phyloP scores from a whole-genome alignment of 2,329 filamentous ascomycete species.

The Lojkania enalia region DNA sequence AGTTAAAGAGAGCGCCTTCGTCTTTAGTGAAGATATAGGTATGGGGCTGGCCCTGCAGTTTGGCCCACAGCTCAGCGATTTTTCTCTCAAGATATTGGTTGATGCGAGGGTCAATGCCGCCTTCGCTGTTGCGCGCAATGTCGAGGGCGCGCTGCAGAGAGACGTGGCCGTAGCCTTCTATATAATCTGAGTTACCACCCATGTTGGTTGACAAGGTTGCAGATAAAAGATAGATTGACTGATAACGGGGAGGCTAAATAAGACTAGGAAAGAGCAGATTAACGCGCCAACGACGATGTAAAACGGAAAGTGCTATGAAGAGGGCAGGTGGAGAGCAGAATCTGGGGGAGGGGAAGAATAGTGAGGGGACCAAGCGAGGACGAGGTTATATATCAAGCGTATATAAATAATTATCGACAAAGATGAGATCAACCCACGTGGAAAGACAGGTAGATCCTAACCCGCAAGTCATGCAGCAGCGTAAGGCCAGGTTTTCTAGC shows the following conservation, averaged over 20 bases:
- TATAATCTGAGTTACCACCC: slow-evolving; percentile 47
- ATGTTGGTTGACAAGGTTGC: slow-evolving; percentile 30
- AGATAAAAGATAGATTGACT: slow-evolving; percentile 29
- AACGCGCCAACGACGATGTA: too few relatives aligned
- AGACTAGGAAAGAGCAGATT: slow-evolving; percentile 25
- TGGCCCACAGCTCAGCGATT: slow-evolving; percentile 64
- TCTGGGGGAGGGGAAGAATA: slow-evolving; percentile 10
- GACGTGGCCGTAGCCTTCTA: slow-evolving; percentile 47
- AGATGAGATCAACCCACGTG: slow-evolving; percentile 42
- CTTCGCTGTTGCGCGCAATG: slow-evolving; percentile 72
- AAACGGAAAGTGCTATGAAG: too few relatives aligned
- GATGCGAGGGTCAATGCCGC: slow-evolving; percentile 66
- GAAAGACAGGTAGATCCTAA: slow-evolving; percentile 40
- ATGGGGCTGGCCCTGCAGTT: slow-evolving; percentile 65
- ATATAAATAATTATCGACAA: slow-evolving; percentile 32
- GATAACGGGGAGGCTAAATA: slow-evolving; percentile 26
- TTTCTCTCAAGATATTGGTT: slow-evolving; percentile 66
- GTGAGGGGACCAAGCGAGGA: slow-evolving; percentile 24
- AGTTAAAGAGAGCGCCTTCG: slow-evolving; percentile 88
- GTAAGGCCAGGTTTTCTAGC: slow-evolving; percentile 39
- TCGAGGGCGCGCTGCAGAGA: slow-evolving; percentile 71
- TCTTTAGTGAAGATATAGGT: slow-evolving; percentile 74
- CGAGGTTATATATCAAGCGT: slow-evolving; percentile 32
- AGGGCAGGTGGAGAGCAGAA: slow-evolving; percentile 14
- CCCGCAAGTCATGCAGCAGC: slow-evolving; percentile 39